phyloP scores from a whole-genome alignment of 1,284 basidiomycete species.

The Ceratobasidium sp. region DNA sequence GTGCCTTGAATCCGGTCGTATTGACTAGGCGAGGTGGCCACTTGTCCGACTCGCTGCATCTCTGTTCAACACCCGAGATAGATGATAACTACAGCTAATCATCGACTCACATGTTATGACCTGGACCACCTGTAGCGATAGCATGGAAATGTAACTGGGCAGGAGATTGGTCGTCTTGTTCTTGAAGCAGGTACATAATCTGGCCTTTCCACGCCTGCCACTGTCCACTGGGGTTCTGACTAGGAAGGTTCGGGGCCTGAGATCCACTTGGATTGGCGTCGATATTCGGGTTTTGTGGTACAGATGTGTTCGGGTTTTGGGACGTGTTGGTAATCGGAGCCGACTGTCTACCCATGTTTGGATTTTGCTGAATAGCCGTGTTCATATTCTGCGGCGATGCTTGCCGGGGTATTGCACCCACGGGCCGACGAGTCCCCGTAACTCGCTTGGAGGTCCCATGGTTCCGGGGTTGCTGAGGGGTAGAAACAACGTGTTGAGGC shows the following conservation, averaged over 20 bases:
- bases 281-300: background rate
- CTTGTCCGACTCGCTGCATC: slow-evolving; percentile 4
- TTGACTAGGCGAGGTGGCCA: slow-evolving; percentile 6
- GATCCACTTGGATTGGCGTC: background rate
- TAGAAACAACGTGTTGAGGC: slow-evolving; percentile 10
- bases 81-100: background rate
- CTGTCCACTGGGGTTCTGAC: background rate
- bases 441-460: slow-evolving; percentile 14
- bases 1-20: slow-evolving; percentile 26
- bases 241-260: background rate
- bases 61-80: background rate
- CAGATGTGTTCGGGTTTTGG: background rate
- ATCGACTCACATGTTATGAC: slow-evolving; percentile 14
- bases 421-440: slow-evolving; percentile 1
- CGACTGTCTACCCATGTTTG: background rate
- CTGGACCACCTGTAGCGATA: slow-evolving; percentile 19
- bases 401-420: slow-evolving; percentile 1
- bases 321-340: too few species aligned
- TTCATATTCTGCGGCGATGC: slow-evolving; percentile 7
- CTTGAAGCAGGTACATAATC: slow-evolving; percentile 24
- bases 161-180: slow-evolving; percentile 23
- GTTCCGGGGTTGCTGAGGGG: slow-evolving; percentile 8
- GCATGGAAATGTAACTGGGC: slow-evolving; percentile 15
- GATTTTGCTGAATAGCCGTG: background rate
- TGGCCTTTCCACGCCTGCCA: slow-evolving; percentile 19